Evolutionary conservation across 805 yeast species (phyloP).

Genomic region (Yarrowia sp.): DNA sequence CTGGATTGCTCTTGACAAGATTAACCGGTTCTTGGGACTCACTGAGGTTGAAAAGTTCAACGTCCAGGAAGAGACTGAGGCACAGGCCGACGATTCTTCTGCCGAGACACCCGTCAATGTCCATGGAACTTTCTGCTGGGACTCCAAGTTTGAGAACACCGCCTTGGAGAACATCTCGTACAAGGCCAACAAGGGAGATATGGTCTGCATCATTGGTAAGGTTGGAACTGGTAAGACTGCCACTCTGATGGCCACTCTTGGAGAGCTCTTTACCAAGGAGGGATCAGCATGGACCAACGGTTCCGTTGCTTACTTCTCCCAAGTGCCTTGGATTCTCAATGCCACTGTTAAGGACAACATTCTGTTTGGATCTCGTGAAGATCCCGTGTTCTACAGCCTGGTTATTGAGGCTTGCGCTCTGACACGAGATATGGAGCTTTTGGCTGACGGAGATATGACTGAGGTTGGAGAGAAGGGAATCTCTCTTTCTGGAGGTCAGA

Average conservation of each 20-base stretch:
- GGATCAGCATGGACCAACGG: slow-evolving; percentile 67
- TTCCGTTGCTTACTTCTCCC: slow-evolving; percentile 65
- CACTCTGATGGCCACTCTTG: slow-evolving; percentile 71
- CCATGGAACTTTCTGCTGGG: slow-evolving; percentile 43
- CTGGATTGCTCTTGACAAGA: slow-evolving; percentile 87
- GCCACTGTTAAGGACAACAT: slow-evolving; percentile 79
- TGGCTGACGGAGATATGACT: slow-evolving; percentile 78
- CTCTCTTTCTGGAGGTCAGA: slow-evolving; percentile 89
- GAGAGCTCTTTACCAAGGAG: slow-evolving; percentile 63
- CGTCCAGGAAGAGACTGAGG: slow-evolving; percentile 45
- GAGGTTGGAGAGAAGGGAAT: slow-evolving; percentile 92
- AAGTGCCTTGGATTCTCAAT: slow-evolving; percentile 86
- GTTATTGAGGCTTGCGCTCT: slow-evolving; percentile 72
- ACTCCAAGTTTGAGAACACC: slow-evolving; percentile 54
- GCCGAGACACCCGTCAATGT: slow-evolving; percentile 11
- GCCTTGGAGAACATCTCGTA: slow-evolving; percentile 62
- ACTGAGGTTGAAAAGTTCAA: slow-evolving; percentile 50
- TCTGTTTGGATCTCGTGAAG: slow-evolving; percentile 65
- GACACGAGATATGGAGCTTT: slow-evolving; percentile 65
- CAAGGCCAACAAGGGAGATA: slow-evolving; percentile 65
- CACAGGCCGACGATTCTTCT: slow-evolving; percentile 44
- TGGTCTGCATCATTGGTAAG: slow-evolving; percentile 76
- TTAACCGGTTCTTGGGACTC: slow-evolving; percentile 69
- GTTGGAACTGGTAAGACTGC: slow-evolving; percentile 87
- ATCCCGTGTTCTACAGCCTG: slow-evolving; percentile 58